These are phyloP conservation scores for Trichoderma sp. DNA, from an alignment of 2,329 filamentous ascomycete species.

Conservation along the genomic window DNA sequence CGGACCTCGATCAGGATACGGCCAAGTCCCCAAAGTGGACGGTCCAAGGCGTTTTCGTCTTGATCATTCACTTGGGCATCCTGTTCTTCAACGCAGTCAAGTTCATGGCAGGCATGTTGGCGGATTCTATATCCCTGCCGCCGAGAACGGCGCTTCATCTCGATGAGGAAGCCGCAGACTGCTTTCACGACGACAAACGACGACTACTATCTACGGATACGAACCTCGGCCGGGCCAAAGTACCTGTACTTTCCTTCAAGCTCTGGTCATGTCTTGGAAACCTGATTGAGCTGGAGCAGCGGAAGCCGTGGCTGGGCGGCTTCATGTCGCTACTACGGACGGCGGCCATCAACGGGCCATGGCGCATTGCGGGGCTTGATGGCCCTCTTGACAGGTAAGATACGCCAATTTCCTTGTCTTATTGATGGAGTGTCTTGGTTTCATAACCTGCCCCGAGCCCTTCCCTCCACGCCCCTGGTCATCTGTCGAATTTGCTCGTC, in stretches of 20 bases:
- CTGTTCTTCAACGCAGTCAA: slow-evolving; percentile 65
- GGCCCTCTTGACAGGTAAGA: slow-evolving; percentile 88
- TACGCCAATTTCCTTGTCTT: slow-evolving; percentile 21
- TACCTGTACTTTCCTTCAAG: slow-evolving; percentile 74
- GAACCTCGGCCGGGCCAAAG: slow-evolving; percentile 42
- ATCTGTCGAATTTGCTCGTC: slow-evolving; percentile 28
- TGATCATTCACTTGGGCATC: slow-evolving; percentile 57
- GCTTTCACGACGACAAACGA: neutral
- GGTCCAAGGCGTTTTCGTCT: slow-evolving; percentile 56
- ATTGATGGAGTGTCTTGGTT: slow-evolving; percentile 16
- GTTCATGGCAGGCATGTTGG: slow-evolving; percentile 64
- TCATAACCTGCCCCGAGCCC: slow-evolving; percentile 28
- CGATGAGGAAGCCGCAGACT: slow-evolving; percentile 28
- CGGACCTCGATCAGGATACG: slow-evolving; percentile 14
- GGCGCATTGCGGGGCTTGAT: slow-evolving; percentile 72
- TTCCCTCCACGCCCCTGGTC: slow-evolving; percentile 36
- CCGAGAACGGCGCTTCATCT: slow-evolving; percentile 43
- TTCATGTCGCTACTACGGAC: slow-evolving; percentile 75
- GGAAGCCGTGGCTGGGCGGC: slow-evolving; percentile 91
- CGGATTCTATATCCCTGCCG: slow-evolving; percentile 68
- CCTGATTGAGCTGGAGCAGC: slow-evolving; percentile 70
- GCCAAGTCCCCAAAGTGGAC: slow-evolving; percentile 42
- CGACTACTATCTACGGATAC: slow-evolving; percentile 12
- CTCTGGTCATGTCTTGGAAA: slow-evolving; percentile 74
- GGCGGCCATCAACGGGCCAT: slow-evolving; percentile 71